phyloP scores from a whole-genome alignment of 306 rosid genomes.

The Prunus persica region DNA sequence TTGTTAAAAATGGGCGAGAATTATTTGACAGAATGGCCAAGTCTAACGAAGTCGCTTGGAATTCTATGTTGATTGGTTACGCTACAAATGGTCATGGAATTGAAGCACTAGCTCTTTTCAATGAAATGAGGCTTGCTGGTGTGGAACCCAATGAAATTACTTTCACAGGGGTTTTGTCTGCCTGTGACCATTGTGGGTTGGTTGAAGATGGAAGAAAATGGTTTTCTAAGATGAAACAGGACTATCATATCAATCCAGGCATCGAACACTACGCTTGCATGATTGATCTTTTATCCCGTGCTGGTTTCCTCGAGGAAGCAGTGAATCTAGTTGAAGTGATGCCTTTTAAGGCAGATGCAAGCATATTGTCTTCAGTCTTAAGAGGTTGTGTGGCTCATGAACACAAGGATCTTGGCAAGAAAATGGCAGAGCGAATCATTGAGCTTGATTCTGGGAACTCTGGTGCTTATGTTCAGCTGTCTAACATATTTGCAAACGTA shows the following conservation, averaged over 20 bases:
- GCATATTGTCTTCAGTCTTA: conserved; percentile 68
- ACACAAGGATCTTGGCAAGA: conserved; percentile 50
- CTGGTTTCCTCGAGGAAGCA: conserved; percentile 65
- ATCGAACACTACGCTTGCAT: conserved; percentile 70
- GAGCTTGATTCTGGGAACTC: conserved; percentile 60
- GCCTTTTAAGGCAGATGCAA: conserved; percentile 62
- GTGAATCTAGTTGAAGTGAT: conserved; percentile 47
- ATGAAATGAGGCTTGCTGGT: conserved; percentile 51
- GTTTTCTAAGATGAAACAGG: conserved; percentile 49
- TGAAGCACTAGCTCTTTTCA: conserved; percentile 57
- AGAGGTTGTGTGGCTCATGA: conserved; percentile 67
- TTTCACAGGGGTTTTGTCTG: conserved; percentile 64
- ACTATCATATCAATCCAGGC: conserved; percentile 46
- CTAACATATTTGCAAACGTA: conserved; percentile 57
- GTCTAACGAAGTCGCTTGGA: conserved; percentile 73
- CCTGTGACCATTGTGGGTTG: conserved; percentile 74
- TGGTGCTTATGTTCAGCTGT: conserved; percentile 67
- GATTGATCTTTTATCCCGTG: conserved; percentile 68
- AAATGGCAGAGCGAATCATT: conserved; percentile 52
- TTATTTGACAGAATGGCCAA: conserved; percentile 54
- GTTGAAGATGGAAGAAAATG: conserved; percentile 64
- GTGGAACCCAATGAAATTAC: conserved; percentile 58
- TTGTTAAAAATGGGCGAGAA: conserved; percentile 47
- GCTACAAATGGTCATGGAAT: conserved; percentile 78
- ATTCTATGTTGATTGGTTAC: conserved; percentile 74